phyloP scores from a whole-genome alignment of 2,329 filamentous ascomycete genomes.

The Aspergillus fumigatiaffinis region DNA sequence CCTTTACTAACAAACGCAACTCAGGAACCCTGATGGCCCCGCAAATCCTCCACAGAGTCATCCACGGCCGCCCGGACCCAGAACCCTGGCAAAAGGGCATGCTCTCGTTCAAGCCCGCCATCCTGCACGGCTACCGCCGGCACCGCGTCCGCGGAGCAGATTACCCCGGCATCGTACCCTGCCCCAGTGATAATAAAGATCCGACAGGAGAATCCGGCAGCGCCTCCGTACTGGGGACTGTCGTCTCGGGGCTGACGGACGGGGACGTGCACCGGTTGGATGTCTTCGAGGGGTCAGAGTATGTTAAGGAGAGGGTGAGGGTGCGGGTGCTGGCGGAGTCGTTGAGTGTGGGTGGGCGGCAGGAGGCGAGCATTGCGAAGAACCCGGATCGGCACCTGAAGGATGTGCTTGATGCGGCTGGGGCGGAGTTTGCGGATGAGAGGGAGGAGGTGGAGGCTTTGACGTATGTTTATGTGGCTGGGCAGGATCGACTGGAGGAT shows the following conservation, averaged over 20 bases:
- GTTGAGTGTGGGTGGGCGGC: conserved; percentile 17
- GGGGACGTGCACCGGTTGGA: conserved; percentile 74
- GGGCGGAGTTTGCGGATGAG: conserved; percentile 52
- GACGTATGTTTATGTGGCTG: conserved; percentile 61
- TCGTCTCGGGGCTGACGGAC: conserved; percentile 73
- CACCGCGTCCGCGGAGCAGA: conserved; percentile 65
- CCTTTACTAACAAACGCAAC: conserved; percentile 15
- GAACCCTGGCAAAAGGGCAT: conserved; percentile 50
- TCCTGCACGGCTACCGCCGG: conserved; percentile 71
- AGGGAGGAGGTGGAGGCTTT: conserved; percentile 48
- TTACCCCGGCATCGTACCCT: conserved; percentile 71
- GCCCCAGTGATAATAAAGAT: conserved; percentile 1
- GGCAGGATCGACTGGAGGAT: conserved; percentile 56
- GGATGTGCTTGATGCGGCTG: conserved; percentile 43
- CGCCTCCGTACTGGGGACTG: conserved; percentile 66
- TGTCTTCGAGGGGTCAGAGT: conserved; percentile 75
- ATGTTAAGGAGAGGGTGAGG: conserved; percentile 52
- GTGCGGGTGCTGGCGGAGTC: conserved; percentile 40
- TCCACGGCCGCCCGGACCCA: conserved; percentile 58
- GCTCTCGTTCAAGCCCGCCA: conserved; percentile 66
- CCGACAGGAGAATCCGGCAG: not conserved
- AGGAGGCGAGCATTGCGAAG: conserved; percentile 21
- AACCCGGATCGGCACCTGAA: conserved; percentile 33
- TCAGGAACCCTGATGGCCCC: conserved; percentile 71
- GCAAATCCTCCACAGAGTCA: conserved; percentile 79